Conservation (phyloP, 352 stramenopile species). For the Globisporangium middletonii region DNA sequence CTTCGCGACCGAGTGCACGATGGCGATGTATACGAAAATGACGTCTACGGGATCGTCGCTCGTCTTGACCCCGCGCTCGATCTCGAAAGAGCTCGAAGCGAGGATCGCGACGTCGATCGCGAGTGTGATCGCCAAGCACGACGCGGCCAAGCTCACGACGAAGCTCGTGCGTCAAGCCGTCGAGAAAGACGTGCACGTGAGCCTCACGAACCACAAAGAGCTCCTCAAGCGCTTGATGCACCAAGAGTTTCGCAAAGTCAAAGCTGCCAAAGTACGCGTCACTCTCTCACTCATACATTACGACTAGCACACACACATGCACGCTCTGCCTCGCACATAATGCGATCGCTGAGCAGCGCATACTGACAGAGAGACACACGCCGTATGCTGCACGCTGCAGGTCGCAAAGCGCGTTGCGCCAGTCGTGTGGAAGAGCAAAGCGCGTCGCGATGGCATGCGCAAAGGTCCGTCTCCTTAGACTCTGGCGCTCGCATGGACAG, state of each 20-base stretch:
- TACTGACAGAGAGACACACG: too few relatives aligned
- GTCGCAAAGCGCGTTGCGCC: constrained; percentile 43
- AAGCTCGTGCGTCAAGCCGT: constrained; percentile 80
- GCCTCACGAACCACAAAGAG: constrained; percentile 83
- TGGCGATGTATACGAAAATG: constrained; percentile 82
- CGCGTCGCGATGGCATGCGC: constrained; percentile 34
- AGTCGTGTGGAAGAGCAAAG: constrained; percentile 55
- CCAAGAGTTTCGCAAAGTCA: constrained; percentile 73
- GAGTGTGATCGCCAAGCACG: constrained; percentile 54
- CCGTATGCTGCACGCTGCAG: constrained; percentile 5
- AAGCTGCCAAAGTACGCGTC: constrained; percentile 47
- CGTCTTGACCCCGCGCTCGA: constrained; percentile 66
- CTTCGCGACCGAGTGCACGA: constrained; percentile 1
- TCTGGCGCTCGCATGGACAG: too few relatives aligned
- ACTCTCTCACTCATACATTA: neutral
- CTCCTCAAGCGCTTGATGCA: constrained; percentile 87
- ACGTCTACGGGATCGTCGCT: constrained; percentile 59
- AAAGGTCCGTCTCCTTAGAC: constrained; percentile 17
- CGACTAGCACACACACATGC: neutral
- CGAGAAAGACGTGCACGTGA: constrained; percentile 83
- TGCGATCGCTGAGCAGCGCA: neutral
- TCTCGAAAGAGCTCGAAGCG: constrained; percentile 76
- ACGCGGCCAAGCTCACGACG: constrained; percentile 61
- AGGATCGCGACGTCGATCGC: constrained; percentile 75
- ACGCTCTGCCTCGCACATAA: neutral